Evolutionary conservation across 2,329 filamentous ascomycete species (phyloP).

Genomic region (Botrytis hyacinthi): DNA sequence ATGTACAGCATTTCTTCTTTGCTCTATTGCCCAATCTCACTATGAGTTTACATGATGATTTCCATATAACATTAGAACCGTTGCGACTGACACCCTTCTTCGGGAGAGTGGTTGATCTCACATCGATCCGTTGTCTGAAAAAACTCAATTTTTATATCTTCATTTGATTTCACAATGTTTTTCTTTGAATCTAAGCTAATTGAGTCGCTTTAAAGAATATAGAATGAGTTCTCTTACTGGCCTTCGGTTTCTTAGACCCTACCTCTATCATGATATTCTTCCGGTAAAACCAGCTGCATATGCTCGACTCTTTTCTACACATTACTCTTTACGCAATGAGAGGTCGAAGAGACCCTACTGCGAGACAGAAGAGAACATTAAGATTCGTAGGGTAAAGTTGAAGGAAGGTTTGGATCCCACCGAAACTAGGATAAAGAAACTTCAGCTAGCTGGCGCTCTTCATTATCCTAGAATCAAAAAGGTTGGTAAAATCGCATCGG

Average conservation of each 20-base stretch:
- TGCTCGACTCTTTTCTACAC: conserved; percentile 47
- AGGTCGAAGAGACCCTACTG: neutral
- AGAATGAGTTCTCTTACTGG: conserved; percentile 47
- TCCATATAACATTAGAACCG: conserved; percentile 53
- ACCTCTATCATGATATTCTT: conserved; percentile 44
- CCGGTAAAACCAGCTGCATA: conserved; percentile 40
- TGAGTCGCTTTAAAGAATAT: conserved; percentile 25
- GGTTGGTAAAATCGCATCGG: conserved; percentile 3
- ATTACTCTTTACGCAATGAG: conserved; percentile 12
- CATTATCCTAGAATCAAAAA: conserved; percentile 15
- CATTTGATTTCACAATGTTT: conserved; percentile 3
- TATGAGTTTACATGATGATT: conserved; percentile 47
- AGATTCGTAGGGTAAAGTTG: neutral
- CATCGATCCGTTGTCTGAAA: conserved; percentile 48
- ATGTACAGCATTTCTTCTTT: neutral
- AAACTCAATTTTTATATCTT: conserved; percentile 15
- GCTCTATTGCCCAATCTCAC: neutral
- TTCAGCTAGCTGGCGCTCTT: neutral
- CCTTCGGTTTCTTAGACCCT: conserved; percentile 56
- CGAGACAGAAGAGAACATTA: neutral
- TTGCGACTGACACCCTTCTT: conserved; percentile 54
- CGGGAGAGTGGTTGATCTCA: conserved; percentile 50
- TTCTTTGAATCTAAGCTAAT: conserved; percentile 25
- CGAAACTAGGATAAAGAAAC: conserved; percentile 8
- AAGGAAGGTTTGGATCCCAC: neutral